These are phyloP conservation scores for Myriosclerotinia duriaeana DNA, from an alignment of 2,329 filamentous ascomycete genomes.

Conservation along the genomic window DNA sequence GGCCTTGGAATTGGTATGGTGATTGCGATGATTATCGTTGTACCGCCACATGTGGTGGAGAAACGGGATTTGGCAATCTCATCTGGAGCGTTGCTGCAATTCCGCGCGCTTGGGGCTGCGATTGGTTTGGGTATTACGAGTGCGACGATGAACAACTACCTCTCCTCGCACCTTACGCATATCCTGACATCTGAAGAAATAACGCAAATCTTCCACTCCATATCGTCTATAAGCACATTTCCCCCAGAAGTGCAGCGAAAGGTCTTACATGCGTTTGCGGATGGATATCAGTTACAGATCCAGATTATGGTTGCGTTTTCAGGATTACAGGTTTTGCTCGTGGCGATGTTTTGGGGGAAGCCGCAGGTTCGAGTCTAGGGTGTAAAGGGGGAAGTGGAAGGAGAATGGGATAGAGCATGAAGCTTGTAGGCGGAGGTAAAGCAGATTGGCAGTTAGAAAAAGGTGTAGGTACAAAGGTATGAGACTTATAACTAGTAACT, in stretches of 20 bases:
- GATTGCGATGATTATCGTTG: neutral
- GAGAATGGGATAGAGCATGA: too few relatives aligned
- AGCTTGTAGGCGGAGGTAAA: too few relatives aligned
- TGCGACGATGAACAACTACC: conserved; percentile 3
- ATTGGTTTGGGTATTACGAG: neutral
- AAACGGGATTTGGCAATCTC: neutral
- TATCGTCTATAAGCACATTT: neutral
- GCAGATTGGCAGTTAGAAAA: too few relatives aligned
- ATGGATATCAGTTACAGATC: conserved; percentile 4
- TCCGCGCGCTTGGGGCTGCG: neutral
- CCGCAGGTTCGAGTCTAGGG: neutral
- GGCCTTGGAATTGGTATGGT: conserved; percentile 39
- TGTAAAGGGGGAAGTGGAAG: too few relatives aligned
- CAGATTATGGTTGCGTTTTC: conserved; percentile 1
- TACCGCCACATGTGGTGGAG: conserved; percentile 3
- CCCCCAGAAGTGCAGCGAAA: neutral
- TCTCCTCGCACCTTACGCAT: neutral
- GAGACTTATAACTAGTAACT: too few relatives aligned
- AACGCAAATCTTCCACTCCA: neutral
- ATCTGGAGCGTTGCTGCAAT: neutral
- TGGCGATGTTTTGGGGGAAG: neutral
- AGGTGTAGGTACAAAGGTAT: too few relatives aligned
- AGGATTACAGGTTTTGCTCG: neutral
- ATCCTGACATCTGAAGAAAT: neutral
- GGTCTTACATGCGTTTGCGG: neutral